A percentile compares a stretch with the other conserved stretches of the same genome.
Conservation (phyloP, 768 basidiomycete genomes). For the button mushroom (Agaricus bisporus) region DNA sequence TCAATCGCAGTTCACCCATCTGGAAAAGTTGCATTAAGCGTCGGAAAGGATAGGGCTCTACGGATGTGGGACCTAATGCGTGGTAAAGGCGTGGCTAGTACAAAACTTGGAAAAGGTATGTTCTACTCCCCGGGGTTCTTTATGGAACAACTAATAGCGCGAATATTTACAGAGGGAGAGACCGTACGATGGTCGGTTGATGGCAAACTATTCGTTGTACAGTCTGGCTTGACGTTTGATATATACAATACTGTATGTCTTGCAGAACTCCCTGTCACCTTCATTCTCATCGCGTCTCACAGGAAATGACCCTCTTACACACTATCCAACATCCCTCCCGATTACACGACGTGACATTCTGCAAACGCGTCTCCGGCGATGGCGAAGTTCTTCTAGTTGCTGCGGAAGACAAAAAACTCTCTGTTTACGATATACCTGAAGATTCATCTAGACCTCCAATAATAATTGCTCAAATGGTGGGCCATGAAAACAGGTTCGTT, state of each 20-base stretch:
- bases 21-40: slow-evolving; percentile 85
- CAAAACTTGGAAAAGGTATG: slow-evolving; percentile 83
- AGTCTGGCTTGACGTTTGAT: slow-evolving; percentile 69
- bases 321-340: slow-evolving; percentile 74
- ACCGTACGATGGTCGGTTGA: slow-evolving; percentile 81
- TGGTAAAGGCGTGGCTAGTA: slow-evolving; percentile 84
- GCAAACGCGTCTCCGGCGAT: slow-evolving; percentile 44
- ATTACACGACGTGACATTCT: slow-evolving; percentile 81
- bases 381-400: slow-evolving; percentile 75
- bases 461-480: slow-evolving; percentile 66
- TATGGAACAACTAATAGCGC: not conserved
- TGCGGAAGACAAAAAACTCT: slow-evolving; percentile 86
- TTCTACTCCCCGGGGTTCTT: not conserved
- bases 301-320: slow-evolving; percentile 78
- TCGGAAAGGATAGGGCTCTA: slow-evolving; percentile 83
- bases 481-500: slow-evolving; percentile 78
- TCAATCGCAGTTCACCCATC: slow-evolving; percentile 88
- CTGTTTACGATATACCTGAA: slow-evolving; percentile 61
- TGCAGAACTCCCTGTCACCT: not conserved
- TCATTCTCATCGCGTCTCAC: slow-evolving; percentile 1
- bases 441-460: slow-evolving; percentile 40
- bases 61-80: slow-evolving; percentile 99
- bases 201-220: slow-evolving; percentile 77
- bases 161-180: slow-evolving; percentile 66
- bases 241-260: slow-evolving; percentile 69